Percentiles rank a stretch among this genome's conserved stretches.
phyloP scores from a whole-genome alignment of 2,329 filamentous ascomycete genomes.

The Sordariomycetes sp. region DNA sequence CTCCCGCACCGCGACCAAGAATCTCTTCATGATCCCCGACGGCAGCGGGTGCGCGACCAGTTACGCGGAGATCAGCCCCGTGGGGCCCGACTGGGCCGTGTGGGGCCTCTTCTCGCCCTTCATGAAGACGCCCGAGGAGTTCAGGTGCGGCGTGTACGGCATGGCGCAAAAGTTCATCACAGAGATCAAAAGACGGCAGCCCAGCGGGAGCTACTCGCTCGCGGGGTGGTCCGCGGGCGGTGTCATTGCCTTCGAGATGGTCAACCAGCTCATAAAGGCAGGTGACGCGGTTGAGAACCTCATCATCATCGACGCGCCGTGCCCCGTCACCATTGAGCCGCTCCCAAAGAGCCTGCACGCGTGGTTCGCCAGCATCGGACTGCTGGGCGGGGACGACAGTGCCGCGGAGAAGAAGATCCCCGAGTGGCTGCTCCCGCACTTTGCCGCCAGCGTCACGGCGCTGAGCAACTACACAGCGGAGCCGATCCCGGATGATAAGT shows the following conservation, averaged over 20 bases:
- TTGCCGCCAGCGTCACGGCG: slow-evolving; percentile 53
- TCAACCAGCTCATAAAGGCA: slow-evolving; percentile 42
- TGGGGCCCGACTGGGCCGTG: slow-evolving; percentile 32
- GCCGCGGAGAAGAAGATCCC: slow-evolving; percentile 39
- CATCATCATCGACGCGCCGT: slow-evolving; percentile 53
- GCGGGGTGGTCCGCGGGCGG: slow-evolving; percentile 69
- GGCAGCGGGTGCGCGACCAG: slow-evolving; percentile 51
- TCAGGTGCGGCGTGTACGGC: slow-evolving; percentile 40
- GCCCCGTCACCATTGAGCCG: slow-evolving; percentile 54
- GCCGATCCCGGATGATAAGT: slow-evolving; percentile 43
- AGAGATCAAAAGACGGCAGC: slow-evolving; percentile 60
- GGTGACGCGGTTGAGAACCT: slow-evolving; percentile 45
- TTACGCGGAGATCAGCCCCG: slow-evolving; percentile 27
- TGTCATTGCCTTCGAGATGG: slow-evolving; percentile 56
- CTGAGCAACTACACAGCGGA: slow-evolving; percentile 56
- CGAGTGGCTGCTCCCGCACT: slow-evolving; percentile 63
- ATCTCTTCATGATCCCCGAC: slow-evolving; percentile 41
- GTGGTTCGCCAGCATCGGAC: slow-evolving; percentile 60
- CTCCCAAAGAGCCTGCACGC: slow-evolving; percentile 49
- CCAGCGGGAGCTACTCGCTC: slow-evolving; percentile 52
- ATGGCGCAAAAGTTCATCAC: slow-evolving; percentile 36
- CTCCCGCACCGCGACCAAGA: slow-evolving; percentile 28
- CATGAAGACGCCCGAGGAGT: slow-evolving; percentile 46
- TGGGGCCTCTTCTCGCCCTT: slow-evolving; percentile 48
- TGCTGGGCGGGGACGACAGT: slow-evolving; percentile 48